Conservation (phyloP, 352 stramenopile species). For the Globisporangium spiculum region DNA sequence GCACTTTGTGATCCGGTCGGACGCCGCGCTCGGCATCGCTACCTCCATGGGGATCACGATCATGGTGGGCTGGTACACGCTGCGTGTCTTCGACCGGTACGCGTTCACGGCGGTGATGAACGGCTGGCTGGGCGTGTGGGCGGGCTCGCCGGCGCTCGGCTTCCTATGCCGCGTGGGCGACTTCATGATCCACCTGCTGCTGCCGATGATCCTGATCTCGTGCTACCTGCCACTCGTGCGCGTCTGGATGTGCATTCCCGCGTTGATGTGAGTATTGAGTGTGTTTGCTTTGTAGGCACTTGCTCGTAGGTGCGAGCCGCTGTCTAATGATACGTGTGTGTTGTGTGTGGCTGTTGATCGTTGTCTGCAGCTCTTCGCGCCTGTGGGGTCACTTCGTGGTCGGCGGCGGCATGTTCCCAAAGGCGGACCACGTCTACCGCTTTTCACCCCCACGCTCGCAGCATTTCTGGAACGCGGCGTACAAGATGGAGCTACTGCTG, state of each 20-base stretch:
- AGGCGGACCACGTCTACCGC: conserved; percentile 75
- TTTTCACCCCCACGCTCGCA: conserved; percentile 68
- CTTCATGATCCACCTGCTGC: conserved; percentile 60
- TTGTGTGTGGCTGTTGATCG: background rate
- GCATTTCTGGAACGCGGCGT: conserved; percentile 78
- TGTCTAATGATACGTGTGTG: background rate
- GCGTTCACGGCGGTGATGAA: conserved; percentile 73
- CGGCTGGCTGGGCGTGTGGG: conserved; percentile 76
- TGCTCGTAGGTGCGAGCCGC: background rate
- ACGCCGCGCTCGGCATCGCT: conserved; percentile 63
- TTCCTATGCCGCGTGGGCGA: conserved; percentile 58
- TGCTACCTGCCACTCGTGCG: conserved; percentile 73
- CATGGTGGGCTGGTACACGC: conserved; percentile 84
- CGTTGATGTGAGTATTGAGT: conserved; percentile 47
- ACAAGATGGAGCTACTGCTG: conserved; percentile 78
- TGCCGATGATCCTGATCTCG: conserved; percentile 72
- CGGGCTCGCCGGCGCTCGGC: conserved; percentile 58
- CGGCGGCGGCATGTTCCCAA: conserved; percentile 64
- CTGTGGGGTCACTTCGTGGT: conserved; percentile 78
- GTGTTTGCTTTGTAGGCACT: background rate
- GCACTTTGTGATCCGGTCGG: conserved; percentile 42
- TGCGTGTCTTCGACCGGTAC: conserved; percentile 76
- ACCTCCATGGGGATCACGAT: conserved; percentile 82
- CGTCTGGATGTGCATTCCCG: conserved; percentile 79
- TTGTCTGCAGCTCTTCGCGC: conserved; percentile 49